Evolutionary conservation across 2,329 filamentous ascomycete species (phyloP), one percentile per base, ranked within the genome.

Genomic region (Pestalotiopsis sp.): DNA sequence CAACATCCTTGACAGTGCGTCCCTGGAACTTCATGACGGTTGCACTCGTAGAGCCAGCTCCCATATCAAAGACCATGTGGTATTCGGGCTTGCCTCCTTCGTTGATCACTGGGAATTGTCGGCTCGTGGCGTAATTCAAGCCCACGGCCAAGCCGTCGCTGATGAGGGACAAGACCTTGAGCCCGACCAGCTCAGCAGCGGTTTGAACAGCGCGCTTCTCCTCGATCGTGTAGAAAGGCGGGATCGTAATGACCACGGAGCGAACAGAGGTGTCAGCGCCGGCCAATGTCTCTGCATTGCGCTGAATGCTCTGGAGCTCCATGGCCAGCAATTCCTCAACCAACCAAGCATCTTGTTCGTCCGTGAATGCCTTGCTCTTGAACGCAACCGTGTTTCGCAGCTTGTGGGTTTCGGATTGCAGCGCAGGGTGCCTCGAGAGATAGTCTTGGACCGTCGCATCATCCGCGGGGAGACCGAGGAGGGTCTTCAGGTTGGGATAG

Each of bases 1-100:
- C 95, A 67, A 95, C 83, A 75, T 98, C 95, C 86, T 98, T 99
- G 71, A 98, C 91, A 1, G 88, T 91, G 74, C 92, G 91, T 78
- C 93, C 92, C 80, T 98, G 95, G 83, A 99, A 97, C 75, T 91
- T 92, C 78, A 99, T 83, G 66, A 99, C 85, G 6, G 94, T 96
- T 4, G 95, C 95, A 75, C 94, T 97, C 39, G 95, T 93, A 60
- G 94, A 98, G 4, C 96, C 96, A 73, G 96, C 95, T 73, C 96
- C 96, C 95, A 99, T 98, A 78, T 99, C 96, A 77, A 96, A 99
- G 38, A 99, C 90, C 79, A 99, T 83, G 82, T 99, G 94, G 75
- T 95, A 89, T 81, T 99, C 96, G 0, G 96, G 92, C 83, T 94
- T 94, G 72, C 89, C 92, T 67, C 93, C 94, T 67, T 96, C 91